These are phyloP conservation scores for Pontederia crassipes DNA, from an alignment of 176 grass and related monocot genomes.

Conservation along the genomic window DNA sequence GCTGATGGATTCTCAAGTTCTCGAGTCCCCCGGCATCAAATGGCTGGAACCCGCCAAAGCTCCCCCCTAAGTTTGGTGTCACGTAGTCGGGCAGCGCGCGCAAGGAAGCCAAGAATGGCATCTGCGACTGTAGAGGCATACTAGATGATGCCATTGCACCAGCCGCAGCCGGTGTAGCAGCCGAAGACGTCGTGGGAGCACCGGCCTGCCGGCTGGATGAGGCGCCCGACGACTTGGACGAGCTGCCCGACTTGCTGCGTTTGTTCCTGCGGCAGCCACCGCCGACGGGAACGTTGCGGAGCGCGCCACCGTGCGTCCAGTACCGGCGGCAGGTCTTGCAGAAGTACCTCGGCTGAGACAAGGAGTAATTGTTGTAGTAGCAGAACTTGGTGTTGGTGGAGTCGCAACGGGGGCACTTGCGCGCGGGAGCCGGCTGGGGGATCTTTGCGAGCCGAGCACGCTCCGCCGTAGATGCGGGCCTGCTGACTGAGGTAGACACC, in stretches of 20 bases:
- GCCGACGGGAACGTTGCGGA: conserved; percentile 78
- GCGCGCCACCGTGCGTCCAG: conserved; percentile 75
- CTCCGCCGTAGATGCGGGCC: background rate
- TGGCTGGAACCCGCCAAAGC: conserved; percentile 51
- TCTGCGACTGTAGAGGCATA: conserved; percentile 31
- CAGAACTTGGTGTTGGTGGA: conserved; percentile 98
- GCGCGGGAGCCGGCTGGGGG: conserved; percentile 63
- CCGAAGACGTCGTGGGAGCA: conserved; percentile 10
- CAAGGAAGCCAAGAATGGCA: conserved; percentile 57
- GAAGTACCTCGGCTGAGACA: conserved; percentile 88
- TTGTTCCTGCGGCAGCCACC: conserved; percentile 87
- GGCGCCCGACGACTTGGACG: conserved; percentile 28
- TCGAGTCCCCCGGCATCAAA: conserved; percentile 37
- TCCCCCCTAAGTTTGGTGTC: conserved; percentile 50
- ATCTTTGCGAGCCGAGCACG: conserved; percentile 56
- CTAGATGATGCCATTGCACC: conserved; percentile 16
- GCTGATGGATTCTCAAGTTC: conserved; percentile 50
- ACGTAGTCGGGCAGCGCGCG: conserved; percentile 25
- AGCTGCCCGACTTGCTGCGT: conserved; percentile 23
- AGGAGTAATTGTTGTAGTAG: conserved; percentile 95
- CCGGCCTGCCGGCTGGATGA: conserved; percentile 8
- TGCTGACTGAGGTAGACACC: background rate
- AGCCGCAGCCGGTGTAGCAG: background rate
- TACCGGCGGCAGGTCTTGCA: conserved; percentile 92
- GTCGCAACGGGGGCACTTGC: conserved; percentile 86